Base-by-base conservation (phyloP, 441 rosid genomes). In the Melastoma candidum region DNA sequence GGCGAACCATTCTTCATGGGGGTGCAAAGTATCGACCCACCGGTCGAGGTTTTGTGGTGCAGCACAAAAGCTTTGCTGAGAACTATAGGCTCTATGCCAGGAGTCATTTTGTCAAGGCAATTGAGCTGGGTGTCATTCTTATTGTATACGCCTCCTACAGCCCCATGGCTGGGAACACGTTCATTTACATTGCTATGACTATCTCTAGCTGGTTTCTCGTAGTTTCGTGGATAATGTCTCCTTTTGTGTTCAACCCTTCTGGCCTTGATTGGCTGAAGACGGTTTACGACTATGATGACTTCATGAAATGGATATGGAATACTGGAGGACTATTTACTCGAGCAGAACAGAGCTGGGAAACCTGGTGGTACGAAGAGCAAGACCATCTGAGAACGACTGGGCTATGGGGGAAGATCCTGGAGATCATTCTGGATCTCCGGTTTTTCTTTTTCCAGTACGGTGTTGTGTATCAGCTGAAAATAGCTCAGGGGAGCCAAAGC, bases 331-430 rank as follows among this genome's bases (percentile, higher is more conserved):
- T 59, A 41, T 44, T 59, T 5, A 43, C 44, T 14, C 50, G 51
- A 50, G 63, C 63, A 9, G 63, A 59, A 12, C 63, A 59, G 25
- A 59, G 63, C 43, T 59, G 63, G 63, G 63, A 59, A 47, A 58
- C 53, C 29, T 58, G 61, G 61, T 58, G 53, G 61, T 47, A 48
- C 12, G 61, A 58, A 27, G 63, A 59, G 12, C 63, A 59, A 24
- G 55, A 50, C 55, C 63, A 59, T 44, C 63, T 59, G 12, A 49
- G 56, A 32, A 59, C 63, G 10, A 59, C 55, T 44, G 63, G 63
- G 3, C 26, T 59, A 11, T 59, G 63, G 63, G 63, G 63, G 14
- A 59, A 59, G 63, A 39, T 59, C 24, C 25, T 59, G 54, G 63
- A 59, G 56, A 59, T 59, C 48, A 48, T 59, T 27, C 56, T 59